Conservation (phyloP, 2,329 filamentous ascomycete genomes). For the Triangularia setosa region DNA sequence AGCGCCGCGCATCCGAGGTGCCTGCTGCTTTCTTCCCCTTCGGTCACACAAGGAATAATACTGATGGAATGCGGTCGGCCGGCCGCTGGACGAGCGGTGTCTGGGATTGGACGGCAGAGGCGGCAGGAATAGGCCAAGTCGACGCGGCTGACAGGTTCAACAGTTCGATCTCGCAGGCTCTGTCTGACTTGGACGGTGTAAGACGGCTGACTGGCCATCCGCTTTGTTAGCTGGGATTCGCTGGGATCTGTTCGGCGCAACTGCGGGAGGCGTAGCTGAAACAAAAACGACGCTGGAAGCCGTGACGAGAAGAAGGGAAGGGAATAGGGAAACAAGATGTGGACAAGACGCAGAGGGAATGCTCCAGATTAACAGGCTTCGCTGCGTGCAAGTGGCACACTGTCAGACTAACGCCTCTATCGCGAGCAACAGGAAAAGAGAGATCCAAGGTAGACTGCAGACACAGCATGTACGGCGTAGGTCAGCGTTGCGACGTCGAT, state of each 20-base stretch:
- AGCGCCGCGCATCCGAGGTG: conserved; percentile 21
- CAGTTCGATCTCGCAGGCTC: conserved; percentile 12
- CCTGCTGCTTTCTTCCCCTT: conserved; percentile 5
- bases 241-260: conserved; percentile 10
- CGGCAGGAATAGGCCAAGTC: background rate
- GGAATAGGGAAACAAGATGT: conserved; percentile 2
- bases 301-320: conserved; percentile 9
- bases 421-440: background rate
- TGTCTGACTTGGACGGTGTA: conserved; percentile 3
- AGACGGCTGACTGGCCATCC: conserved; percentile 4
- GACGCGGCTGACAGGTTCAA: background rate
- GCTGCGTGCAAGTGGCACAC: conserved; percentile 14
- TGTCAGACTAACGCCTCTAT: conserved; percentile 7
- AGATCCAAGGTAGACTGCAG: background rate
- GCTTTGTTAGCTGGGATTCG: conserved; percentile 15
- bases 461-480: conserved; percentile 6
- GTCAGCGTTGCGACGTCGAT: conserved; percentile 2
- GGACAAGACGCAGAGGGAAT: background rate
- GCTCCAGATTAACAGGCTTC: background rate
- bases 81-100: conserved; percentile 2
- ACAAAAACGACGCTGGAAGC: conserved; percentile 18
- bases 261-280: conserved; percentile 18
- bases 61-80: conserved; percentile 13
- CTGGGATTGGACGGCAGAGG: background rate
- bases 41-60: conserved; percentile 11